Evolutionary conservation across 306 rosid species (phyloP).

Genomic region (Luffa aegyptiaca): DNA sequence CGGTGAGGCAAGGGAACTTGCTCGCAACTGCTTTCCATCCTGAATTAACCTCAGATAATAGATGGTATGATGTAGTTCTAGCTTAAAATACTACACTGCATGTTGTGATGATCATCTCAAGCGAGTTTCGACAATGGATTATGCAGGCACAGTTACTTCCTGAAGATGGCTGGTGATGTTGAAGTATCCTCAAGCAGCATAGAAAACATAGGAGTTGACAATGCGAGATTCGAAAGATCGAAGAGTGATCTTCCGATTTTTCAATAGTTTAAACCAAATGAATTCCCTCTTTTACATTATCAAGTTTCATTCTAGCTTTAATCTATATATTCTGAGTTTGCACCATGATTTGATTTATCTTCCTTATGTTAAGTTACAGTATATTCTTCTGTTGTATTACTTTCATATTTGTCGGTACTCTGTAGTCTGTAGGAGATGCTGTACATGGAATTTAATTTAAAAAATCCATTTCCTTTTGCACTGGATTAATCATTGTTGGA

Average conservation of each 20-base stretch:
- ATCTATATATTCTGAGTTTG: background rate
- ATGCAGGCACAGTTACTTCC: slow-evolving; percentile 92
- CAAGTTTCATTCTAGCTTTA: background rate
- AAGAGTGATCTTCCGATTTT: slow-evolving; percentile 66
- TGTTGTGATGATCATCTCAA: background rate
- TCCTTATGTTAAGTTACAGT: background rate
- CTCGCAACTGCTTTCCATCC: slow-evolving; percentile 95
- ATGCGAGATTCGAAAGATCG: slow-evolving; percentile 20
- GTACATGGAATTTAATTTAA: background rate
- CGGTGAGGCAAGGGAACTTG: slow-evolving; percentile 82
- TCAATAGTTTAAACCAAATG: slow-evolving; percentile 24
- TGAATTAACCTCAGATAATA: slow-evolving; percentile 84
- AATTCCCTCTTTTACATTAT: background rate
- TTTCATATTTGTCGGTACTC: background rate
- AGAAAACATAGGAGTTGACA: slow-evolving; percentile 21
- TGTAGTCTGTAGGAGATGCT: background rate
- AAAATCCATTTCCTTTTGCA: background rate
- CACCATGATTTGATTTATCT: background rate
- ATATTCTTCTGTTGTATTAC: background rate
- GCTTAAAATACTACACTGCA: background rate
- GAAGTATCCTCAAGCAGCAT: slow-evolving; percentile 56
- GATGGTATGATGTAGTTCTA: slow-evolving; percentile 49
- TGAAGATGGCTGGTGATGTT: slow-evolving; percentile 50
- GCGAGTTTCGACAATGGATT: slow-evolving; percentile 18
- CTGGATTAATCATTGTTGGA: background rate